Base-by-base conservation (phyloP, 371 early-diverging fungal genomes). In the Circinella minor region DNA sequence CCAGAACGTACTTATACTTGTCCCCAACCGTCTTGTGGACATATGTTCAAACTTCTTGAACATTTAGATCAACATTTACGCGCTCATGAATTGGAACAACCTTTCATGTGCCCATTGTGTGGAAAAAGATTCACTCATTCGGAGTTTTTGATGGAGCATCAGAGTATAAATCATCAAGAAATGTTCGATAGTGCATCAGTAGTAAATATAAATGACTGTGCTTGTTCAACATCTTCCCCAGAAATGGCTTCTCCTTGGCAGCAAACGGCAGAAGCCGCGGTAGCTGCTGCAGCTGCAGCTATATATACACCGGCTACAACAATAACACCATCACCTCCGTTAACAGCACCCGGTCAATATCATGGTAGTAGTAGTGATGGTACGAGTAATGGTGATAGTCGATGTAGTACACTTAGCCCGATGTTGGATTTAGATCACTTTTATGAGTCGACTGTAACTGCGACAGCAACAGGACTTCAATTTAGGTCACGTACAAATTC, bases 61-160 rank as follows among this genome's bases (percentile, higher is more conserved):
- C 94, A 95, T 74, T 77, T 96, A 62, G 91, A 93, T 62, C 87
- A 96, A 27, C 96, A 95, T 73, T 79, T 91, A 71, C 89, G 92
- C 38, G 88, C 90, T 11, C 91, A 93, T 73, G 91, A 92, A 39
- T 84, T 89, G 71, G 90, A 89, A 71, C 51, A 51, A n/a, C 51
- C 51, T 17, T 51, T 51, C 15, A 51, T 51, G 51, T 51, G 51
- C 6, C 17, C 51, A 8, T 17, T 51, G 51, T 51, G 51, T 51
- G 51, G 51, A n/a, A 51, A 51, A 51, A 8, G 51, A 51, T 51
- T 51, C 15, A 13, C 51, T 14, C 79, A 84, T 18, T 88, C 87
- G 68, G 94, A 93, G 69, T 89, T 89, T 39, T 82, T 93, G 67
- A 85, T 87, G 54, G 89, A 91, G 47, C 93, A 93, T 70, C 79